phyloP scores from a whole-genome alignment of 495 filamentous ascomycete species.

The Talaromyces stipitatus region DNA sequence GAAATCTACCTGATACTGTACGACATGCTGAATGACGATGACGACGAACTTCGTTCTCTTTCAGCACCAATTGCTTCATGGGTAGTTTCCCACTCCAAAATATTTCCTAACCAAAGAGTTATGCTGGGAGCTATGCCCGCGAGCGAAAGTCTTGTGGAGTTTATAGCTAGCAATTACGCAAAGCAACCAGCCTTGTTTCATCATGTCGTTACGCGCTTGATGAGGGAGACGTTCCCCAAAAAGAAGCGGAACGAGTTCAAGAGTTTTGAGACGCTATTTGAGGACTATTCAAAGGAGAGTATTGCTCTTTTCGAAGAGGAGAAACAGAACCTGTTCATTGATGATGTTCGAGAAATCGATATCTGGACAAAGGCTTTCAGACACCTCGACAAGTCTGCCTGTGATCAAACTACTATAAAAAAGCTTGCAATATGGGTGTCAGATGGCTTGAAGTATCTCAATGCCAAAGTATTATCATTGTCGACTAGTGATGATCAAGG shows the following conservation, averaged over 20 bases:
- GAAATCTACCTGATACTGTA: conserved; percentile 47
- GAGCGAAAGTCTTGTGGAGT: conserved; percentile 34
- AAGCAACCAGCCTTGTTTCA: conserved; percentile 26
- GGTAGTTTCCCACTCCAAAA: conserved; percentile 30
- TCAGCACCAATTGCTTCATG: conserved; percentile 47
- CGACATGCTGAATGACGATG: conserved; percentile 75
- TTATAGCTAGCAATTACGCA: conserved; percentile 31
- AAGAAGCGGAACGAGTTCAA: conserved; percentile 5
- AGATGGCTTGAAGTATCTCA: conserved; percentile 46
- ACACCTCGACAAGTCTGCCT: conserved; percentile 16
- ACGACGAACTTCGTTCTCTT: conserved; percentile 71
- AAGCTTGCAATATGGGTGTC: conserved; percentile 46
- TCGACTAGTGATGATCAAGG: conserved; percentile 17
- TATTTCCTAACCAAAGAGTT: conserved; percentile 21
- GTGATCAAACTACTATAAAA: conserved; percentile 15
- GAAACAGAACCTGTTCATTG: conserved; percentile 85
- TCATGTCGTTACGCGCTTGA: conserved; percentile 17
- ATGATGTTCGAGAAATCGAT: conserved; percentile 62
- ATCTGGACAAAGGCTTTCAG: conserved; percentile 52
- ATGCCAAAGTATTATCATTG: conserved; percentile 14
- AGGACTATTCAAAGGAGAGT: conserved; percentile 49
- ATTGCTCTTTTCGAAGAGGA: conserved; percentile 76
- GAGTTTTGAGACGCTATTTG: conserved; percentile 40
- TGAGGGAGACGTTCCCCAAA: conserved; percentile 9
- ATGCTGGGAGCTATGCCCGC: conserved; percentile 39